These are phyloP conservation scores for Mucor indicus DNA, from an alignment of 371 early-diverging fungal species.

Conservation along the genomic window DNA sequence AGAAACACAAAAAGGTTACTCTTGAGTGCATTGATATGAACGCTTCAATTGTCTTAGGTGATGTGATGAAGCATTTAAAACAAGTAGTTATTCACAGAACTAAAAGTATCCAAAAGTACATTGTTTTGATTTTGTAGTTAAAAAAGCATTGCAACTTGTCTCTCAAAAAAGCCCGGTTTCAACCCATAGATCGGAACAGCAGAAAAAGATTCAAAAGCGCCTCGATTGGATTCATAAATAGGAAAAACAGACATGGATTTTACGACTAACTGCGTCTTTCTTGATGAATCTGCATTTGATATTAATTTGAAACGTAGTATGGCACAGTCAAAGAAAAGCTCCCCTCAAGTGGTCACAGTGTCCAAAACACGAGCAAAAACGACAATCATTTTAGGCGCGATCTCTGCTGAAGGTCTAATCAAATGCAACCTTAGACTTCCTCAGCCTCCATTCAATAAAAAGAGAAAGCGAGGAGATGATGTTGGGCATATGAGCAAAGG, in stretches of 20 bases:
- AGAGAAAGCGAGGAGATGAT: no score
- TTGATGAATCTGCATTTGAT: slow-evolving; percentile 18
- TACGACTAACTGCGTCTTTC: slow-evolving; percentile 14
- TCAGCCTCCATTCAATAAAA: no score
- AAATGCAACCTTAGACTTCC: no score
- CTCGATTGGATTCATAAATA: slow-evolving; percentile 8
- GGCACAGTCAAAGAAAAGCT: slow-evolving; percentile 8
- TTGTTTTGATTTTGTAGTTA: slow-evolving; percentile 15
- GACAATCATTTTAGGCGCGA: slow-evolving; percentile 3
- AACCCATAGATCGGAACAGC: slow-evolving; percentile 10
- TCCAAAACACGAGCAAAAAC: slow-evolving; percentile 9
- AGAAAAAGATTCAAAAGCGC: slow-evolving; percentile 10
- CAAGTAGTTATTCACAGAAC: slow-evolving; percentile 11
- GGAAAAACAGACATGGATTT: slow-evolving; percentile 15
- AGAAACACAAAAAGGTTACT: slow-evolving; percentile 8
- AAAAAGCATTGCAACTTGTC: slow-evolving; percentile 14
- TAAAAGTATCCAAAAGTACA: slow-evolving; percentile 16
- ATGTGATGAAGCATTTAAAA: slow-evolving; percentile 7
- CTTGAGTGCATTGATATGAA: slow-evolving; percentile 12
- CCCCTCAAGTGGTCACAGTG: slow-evolving; percentile 7
- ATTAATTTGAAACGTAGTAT: slow-evolving; percentile 12
- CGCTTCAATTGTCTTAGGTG: slow-evolving; percentile 3
- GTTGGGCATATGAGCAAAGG: no score
- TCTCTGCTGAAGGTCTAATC: slow-evolving; percentile 5
- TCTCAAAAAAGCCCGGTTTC: slow-evolving; percentile 8